Evolutionary conservation across 2,329 filamentous ascomycete species (phyloP).

Genomic region (Trichoderma asperellum): DNA sequence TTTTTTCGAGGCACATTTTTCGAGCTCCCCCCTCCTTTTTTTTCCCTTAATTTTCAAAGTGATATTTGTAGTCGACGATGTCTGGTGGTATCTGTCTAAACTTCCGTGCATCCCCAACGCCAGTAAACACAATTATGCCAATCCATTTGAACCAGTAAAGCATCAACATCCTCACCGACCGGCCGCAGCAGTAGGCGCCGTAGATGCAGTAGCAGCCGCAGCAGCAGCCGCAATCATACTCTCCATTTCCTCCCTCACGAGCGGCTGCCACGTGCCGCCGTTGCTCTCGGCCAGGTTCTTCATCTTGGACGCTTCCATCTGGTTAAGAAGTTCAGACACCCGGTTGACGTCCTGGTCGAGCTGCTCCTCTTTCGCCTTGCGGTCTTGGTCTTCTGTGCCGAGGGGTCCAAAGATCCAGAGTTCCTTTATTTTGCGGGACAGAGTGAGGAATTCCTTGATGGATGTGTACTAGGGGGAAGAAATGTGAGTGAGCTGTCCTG

Average conservation of each 20-base stretch:
- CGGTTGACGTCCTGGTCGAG: conserved; percentile 44
- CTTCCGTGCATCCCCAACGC: conserved; percentile 12
- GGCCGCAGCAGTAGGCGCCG: neutral
- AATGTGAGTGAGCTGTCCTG: neutral
- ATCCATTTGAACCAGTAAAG: neutral
- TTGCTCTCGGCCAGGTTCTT: conserved; percentile 40
- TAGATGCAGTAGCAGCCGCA: neutral
- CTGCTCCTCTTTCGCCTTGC: conserved; percentile 43
- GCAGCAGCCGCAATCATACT: conserved; percentile 15
- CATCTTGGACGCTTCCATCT: conserved; percentile 43
- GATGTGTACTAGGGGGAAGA: conserved; percentile 44
- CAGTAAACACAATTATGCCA: neutral
- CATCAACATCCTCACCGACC: neutral
- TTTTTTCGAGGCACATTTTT: neutral
- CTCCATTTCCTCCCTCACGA: conserved; percentile 32
- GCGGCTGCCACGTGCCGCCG: conserved; percentile 45
- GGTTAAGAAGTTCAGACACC: conserved; percentile 43
- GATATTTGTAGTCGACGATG: neutral
- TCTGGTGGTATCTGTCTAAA: conserved; percentile 22
- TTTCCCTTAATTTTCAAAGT: neutral
- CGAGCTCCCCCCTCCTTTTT: neutral
- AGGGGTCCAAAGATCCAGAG: conserved; percentile 52
- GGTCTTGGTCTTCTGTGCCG: conserved; percentile 43
- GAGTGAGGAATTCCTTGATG: conserved; percentile 50
- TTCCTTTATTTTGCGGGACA: conserved; percentile 51